These are phyloP conservation scores for Populus hybrid DNA, from an alignment of 441 rosid species.

Conservation along the genomic window DNA sequence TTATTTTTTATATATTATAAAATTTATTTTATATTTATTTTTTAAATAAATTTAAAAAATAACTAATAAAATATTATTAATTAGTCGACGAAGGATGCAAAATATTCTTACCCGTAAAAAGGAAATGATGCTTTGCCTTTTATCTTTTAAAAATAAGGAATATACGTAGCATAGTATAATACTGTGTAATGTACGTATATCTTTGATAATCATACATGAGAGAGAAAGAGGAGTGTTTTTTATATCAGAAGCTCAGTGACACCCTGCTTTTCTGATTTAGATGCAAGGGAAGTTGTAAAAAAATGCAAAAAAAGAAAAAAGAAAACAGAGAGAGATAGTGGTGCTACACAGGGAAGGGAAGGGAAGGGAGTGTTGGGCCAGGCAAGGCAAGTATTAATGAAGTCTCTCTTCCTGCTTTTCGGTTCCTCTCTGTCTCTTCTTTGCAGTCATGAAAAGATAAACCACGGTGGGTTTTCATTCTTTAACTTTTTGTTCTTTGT, in stretches of 20 bases:
- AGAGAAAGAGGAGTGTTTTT: slow-evolving; percentile 23
- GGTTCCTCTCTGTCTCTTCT: slow-evolving; percentile 11
- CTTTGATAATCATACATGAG: slow-evolving; percentile 31
- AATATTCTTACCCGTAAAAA: neutral
- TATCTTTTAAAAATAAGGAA: slow-evolving; percentile 8
- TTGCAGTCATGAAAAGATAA: slow-evolving; percentile 17
- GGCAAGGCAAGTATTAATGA: slow-evolving; percentile 10
- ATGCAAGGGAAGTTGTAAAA: slow-evolving; percentile 25
- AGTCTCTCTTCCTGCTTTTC: slow-evolving; percentile 24
- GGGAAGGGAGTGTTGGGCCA: slow-evolving; percentile 6
- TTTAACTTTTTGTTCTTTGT: neutral
- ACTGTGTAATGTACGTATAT: slow-evolving; percentile 24
- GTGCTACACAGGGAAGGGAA: neutral
- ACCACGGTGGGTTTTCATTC: slow-evolving; percentile 36
- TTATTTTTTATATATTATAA: too few species aligned
- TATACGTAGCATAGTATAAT: slow-evolving; percentile 19
- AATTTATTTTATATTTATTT: too few species aligned
- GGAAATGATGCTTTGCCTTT: slow-evolving; percentile 7
- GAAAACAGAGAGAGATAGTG: neutral
- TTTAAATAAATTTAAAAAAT: too few species aligned
- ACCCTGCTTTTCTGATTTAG: slow-evolving; percentile 38
- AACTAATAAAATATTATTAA: too few species aligned
- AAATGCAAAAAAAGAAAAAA: neutral
- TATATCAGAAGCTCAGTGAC: slow-evolving; percentile 36
- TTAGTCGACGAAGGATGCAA: too few species aligned